Evolutionary conservation across 2,329 filamentous ascomycete species (phyloP).

Genomic region (Metarhizium album): DNA sequence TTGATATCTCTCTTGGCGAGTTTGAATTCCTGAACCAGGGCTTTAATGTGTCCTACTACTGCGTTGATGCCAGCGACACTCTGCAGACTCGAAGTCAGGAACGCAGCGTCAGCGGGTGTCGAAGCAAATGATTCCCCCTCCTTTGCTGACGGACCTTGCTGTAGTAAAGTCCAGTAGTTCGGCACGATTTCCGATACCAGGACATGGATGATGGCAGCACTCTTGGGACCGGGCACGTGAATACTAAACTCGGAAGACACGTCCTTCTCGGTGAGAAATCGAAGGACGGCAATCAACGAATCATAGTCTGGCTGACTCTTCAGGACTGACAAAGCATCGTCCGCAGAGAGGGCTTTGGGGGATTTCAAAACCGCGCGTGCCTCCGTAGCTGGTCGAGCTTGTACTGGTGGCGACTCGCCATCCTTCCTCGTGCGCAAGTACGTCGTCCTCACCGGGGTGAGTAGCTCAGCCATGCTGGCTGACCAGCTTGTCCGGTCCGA

Average conservation of each 20-base stretch:
- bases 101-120: slow-evolving; percentile 27
- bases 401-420: slow-evolving; percentile 26
- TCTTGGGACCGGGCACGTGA: slow-evolving; percentile 47
- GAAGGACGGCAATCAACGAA: slow-evolving; percentile 39
- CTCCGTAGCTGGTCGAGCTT: slow-evolving; percentile 19
- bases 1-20: slow-evolving; percentile 24
- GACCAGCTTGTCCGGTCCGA: not conserved
- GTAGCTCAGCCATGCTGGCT: slow-evolving; percentile 40
- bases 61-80: slow-evolving; percentile 72
- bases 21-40: slow-evolving; percentile 43
- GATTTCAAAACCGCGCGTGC: slow-evolving; percentile 1
- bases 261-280: slow-evolving; percentile 32
- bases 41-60: slow-evolving; percentile 57
- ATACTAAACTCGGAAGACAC: slow-evolving; percentile 14
- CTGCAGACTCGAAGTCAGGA: slow-evolving; percentile 54
- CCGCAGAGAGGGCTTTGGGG: slow-evolving; percentile 19
- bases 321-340: slow-evolving; percentile 49
- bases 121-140: slow-evolving; percentile 3
- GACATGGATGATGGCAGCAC: slow-evolving; percentile 63
- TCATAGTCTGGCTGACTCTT: slow-evolving; percentile 52
- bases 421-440: slow-evolving; percentile 29
- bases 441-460: slow-evolving; percentile 43
- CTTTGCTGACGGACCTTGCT: slow-evolving; percentile 27
- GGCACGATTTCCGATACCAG: slow-evolving; percentile 66
- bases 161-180: slow-evolving; percentile 67